Evolutionary conservation across 2,329 filamentous ascomycete species (phyloP).

Genomic region (Clarireedia hainanense): DNA sequence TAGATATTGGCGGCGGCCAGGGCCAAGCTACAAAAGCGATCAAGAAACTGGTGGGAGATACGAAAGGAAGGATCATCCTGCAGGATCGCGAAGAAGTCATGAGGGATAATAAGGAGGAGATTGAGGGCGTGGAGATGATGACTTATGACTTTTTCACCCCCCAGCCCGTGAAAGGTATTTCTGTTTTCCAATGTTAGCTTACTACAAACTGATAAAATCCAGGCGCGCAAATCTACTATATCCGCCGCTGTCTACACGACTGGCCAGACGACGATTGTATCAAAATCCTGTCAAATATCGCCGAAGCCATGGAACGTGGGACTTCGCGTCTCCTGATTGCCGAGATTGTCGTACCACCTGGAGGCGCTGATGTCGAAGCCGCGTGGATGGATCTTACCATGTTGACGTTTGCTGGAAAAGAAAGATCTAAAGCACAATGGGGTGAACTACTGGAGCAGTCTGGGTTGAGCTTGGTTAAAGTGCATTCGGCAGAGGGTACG

Average conservation of each 20-base stretch:
- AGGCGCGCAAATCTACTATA: constrained; percentile 29
- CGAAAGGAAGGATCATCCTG: constrained; percentile 32
- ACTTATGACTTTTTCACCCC: constrained; percentile 25
- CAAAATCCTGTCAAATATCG: constrained; percentile 6
- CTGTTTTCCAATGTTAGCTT: neutral
- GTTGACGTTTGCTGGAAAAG: constrained; percentile 29
- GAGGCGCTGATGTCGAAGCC: constrained; percentile 27
- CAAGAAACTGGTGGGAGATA: constrained; percentile 26
- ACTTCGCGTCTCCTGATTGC: constrained; percentile 32
- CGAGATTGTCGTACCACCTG: constrained; percentile 35
- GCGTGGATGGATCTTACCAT: constrained; percentile 32
- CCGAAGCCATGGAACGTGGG: neutral
- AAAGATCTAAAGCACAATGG: constrained; percentile 28
- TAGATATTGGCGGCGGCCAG: constrained; percentile 35
- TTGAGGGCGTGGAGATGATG: constrained; percentile 27
- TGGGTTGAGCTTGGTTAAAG: neutral
- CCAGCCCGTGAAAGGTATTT: constrained; percentile 24
- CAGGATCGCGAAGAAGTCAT: constrained; percentile 33
- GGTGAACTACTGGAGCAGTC: neutral
- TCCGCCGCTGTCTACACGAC: constrained; percentile 34
- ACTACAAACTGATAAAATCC: neutral
- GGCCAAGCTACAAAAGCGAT: constrained; percentile 33
- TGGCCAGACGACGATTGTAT: constrained; percentile 28
- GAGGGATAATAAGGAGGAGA: constrained; percentile 11
- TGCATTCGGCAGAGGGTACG: constrained; percentile 1